These are phyloP conservation scores for Exophiala mesophila DNA, from an alignment of 2,329 filamentous ascomycete genomes.

Conservation along the genomic window DNA sequence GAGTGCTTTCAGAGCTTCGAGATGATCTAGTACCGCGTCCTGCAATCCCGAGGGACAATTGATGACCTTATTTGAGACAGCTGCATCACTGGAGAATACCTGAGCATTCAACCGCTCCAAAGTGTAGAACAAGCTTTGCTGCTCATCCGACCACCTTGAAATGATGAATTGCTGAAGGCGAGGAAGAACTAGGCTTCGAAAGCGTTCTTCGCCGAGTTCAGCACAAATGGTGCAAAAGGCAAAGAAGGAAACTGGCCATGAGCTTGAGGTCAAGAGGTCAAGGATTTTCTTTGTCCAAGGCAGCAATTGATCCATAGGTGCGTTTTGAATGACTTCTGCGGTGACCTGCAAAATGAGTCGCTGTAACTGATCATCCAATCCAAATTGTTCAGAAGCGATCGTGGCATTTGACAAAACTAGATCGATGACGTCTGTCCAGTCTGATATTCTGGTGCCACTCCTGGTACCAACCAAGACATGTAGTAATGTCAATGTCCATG, in stretches of 20 bases:
- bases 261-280: slow-evolving; percentile 59
- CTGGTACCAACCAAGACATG: slow-evolving; percentile 72
- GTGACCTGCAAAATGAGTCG: slow-evolving; percentile 42
- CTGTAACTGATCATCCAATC: slow-evolving; percentile 17
- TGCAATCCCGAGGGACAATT: slow-evolving; percentile 10
- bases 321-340: slow-evolving; percentile 66
- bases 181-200: slow-evolving; percentile 70
- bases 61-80: neutral
- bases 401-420: slow-evolving; percentile 50
- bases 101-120: slow-evolving; percentile 17
- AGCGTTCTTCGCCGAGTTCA: slow-evolving; percentile 66
- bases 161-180: slow-evolving; percentile 81
- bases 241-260: slow-evolving; percentile 69
- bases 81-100: neutral
- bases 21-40: slow-evolving; percentile 5
- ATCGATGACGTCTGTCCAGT: slow-evolving; percentile 65
- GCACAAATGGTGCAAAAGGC: slow-evolving; percentile 79
- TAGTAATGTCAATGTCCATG: slow-evolving; percentile 56
- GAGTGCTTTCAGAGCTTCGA: neutral
- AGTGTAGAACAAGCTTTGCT: slow-evolving; percentile 48
- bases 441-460: slow-evolving; percentile 66
- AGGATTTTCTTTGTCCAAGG: slow-evolving; percentile 63
- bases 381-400: slow-evolving; percentile 17
- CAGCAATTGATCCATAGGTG: slow-evolving; percentile 74
- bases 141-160: slow-evolving; percentile 64